phyloP scores from a whole-genome alignment of 192 early-diverging fungal genomes.

The Mortierella antarctica region DNA sequence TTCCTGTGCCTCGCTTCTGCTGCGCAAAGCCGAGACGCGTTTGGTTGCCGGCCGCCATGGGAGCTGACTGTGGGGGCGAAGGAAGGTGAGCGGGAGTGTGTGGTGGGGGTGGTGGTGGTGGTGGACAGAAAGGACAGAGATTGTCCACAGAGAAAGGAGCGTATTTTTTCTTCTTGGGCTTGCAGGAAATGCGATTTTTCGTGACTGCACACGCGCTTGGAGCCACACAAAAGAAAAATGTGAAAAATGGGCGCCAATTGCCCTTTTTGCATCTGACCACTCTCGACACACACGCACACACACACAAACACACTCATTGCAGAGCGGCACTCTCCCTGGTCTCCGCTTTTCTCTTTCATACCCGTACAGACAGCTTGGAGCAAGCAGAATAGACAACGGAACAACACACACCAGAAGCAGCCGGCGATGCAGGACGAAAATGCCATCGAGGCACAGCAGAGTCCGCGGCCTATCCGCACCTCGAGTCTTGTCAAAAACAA shows the following conservation, averaged over 20 bases:
- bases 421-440: slow-evolving; percentile 42
- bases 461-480: slow-evolving; percentile 4
- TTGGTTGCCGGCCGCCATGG: slow-evolving; percentile 20
- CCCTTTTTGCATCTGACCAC: too few species aligned
- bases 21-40: slow-evolving; percentile 33
- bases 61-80: too few species aligned
- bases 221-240: too few species aligned
- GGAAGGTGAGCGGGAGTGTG: background rate
- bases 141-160: background rate
- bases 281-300: background rate
- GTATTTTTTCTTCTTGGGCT: background rate
- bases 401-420: background rate
- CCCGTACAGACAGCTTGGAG: background rate
- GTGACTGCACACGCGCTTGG: too few species aligned
- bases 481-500: slow-evolving; percentile 31
- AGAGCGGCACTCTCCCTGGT: background rate
- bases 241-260: too few species aligned
- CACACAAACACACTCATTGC: background rate
- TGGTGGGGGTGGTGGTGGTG: background rate
- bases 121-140: background rate
- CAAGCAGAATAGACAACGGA: too few species aligned
- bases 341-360: background rate
- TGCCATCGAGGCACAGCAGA: slow-evolving; percentile 37
- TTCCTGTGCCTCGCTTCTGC: slow-evolving; percentile 24
- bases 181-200: too few species aligned